Evolutionary conservation across 306 rosid species (phyloP).

Genomic region (Castanospermum australe): DNA sequence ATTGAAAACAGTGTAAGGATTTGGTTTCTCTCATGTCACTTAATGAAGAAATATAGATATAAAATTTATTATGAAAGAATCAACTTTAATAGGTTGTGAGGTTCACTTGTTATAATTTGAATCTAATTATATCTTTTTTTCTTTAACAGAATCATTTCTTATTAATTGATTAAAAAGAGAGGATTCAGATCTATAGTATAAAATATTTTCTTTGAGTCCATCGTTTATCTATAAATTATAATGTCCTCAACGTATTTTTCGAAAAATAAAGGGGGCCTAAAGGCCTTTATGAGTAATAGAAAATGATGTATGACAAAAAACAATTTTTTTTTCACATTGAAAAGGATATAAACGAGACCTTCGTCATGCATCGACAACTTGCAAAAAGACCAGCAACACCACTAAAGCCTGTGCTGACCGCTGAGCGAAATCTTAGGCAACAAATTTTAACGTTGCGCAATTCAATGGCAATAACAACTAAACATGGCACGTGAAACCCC

Average conservation of each 20-base stretch:
- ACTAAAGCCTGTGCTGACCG: background rate
- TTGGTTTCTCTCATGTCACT: too few relatives aligned
- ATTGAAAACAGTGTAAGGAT: background rate
- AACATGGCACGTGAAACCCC: conserved; percentile 31
- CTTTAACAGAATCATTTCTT: too few relatives aligned
- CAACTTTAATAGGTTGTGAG: too few relatives aligned
- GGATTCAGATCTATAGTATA: too few relatives aligned
- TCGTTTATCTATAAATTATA: background rate
- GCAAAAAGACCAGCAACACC: background rate
- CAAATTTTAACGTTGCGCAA: conserved; percentile 5
- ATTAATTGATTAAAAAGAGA: too few relatives aligned
- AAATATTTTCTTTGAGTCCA: background rate
- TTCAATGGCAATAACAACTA: background rate
- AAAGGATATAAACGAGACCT: conserved; percentile 2
- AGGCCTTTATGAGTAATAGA: background rate
- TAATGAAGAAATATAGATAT: too few relatives aligned
- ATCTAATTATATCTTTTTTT: too few relatives aligned
- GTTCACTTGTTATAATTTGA: too few relatives aligned
- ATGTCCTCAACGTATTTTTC: background rate
- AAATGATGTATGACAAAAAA: background rate
- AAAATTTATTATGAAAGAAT: too few relatives aligned
- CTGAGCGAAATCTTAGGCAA: conserved; percentile 20
- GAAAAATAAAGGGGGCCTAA: background rate
- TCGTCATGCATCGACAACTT: conserved; percentile 1
- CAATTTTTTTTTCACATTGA: background rate